phyloP scores from a whole-genome alignment of 164 flowering plant species.

The Akebia trifoliata region DNA sequence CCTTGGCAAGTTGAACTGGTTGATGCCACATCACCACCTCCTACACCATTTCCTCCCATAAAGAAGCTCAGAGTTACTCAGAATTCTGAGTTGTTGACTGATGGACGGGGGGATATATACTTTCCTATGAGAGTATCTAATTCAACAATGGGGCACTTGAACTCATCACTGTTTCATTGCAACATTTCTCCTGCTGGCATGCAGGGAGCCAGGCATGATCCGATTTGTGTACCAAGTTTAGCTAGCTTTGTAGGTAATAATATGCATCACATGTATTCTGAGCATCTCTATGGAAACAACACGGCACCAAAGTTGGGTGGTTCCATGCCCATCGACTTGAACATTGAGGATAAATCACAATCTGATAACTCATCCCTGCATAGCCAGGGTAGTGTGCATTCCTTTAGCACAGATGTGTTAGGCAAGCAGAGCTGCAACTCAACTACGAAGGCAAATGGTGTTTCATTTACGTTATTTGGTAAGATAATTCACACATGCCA shows the following conservation, averaged over 20 bases:
- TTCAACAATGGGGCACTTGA: conserved; percentile 33
- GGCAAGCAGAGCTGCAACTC: too few species aligned
- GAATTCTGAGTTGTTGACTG: conserved; percentile 26
- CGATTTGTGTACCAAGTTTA: conserved; percentile 21
- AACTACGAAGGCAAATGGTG: too few species aligned
- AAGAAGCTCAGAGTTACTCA: conserved; percentile 35
- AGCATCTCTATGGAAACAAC: conserved; percentile 13
- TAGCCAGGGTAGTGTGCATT: conserved; percentile 4
- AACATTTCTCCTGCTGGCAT: conserved; percentile 71
- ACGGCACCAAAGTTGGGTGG: too few species aligned
- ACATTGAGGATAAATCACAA: background rate
- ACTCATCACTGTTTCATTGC: conserved; percentile 21
- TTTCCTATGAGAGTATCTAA: conserved; percentile 30
- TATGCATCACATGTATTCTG: conserved; percentile 18
- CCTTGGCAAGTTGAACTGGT: conserved; percentile 77
- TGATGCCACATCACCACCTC: conserved; percentile 22
- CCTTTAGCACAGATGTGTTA: too few species aligned
- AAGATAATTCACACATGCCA: too few species aligned
- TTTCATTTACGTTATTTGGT: too few species aligned
- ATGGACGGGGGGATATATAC: conserved; percentile 30
- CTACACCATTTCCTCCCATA: conserved; percentile 30
- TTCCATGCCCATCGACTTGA: background rate
- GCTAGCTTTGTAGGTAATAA: conserved; percentile 18
- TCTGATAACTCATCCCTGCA: conserved; percentile 2
- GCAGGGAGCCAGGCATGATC: conserved; percentile 97